phyloP scores from a whole-genome alignment of 176 grass and related monocot species.

The Metroxylon sagu region DNA sequence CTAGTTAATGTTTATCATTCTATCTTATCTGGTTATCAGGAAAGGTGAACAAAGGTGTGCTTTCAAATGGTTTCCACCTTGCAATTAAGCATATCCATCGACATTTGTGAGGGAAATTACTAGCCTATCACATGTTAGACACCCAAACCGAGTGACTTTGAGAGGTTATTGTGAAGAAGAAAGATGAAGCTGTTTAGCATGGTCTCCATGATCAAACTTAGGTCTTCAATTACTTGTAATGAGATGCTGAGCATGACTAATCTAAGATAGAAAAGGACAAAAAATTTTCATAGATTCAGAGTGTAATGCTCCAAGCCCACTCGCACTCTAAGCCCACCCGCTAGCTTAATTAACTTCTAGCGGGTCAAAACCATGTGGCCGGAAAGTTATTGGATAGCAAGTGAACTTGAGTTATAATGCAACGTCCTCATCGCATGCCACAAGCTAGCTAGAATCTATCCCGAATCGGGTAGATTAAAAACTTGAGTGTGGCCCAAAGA shows the following conservation, averaged over 20 bases:
- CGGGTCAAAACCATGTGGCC: too few relatives aligned
- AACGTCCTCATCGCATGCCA: too few relatives aligned
- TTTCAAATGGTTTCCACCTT: conserved; percentile 52
- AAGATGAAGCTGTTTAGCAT: conserved; percentile 59
- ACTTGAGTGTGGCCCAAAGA: too few relatives aligned
- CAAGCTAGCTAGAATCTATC: too few relatives aligned
- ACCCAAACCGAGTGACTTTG: conserved; percentile 57
- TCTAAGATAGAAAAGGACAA: conserved; percentile 48
- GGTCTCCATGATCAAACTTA: not conserved
- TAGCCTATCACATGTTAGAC: conserved; percentile 51
- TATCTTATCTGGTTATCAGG: conserved; percentile 28
- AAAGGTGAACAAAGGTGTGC: conserved; percentile 59
- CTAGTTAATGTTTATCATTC: not conserved
- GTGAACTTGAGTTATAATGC: too few relatives aligned
- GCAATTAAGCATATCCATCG: conserved; percentile 63
- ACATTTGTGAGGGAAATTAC: conserved; percentile 62
- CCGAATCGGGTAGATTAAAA: too few relatives aligned
- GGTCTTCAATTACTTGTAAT: not conserved
- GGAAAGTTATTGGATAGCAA: too few relatives aligned
- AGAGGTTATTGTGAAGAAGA: conserved; percentile 47
- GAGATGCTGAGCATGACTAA: not conserved
- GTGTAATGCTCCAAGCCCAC: too few relatives aligned
- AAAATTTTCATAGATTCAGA: conserved; percentile 47
- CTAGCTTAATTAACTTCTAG: too few relatives aligned
- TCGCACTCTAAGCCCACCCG: too few relatives aligned